These are phyloP conservation scores for Pisolithus marmoratus DNA, from an alignment of 768 basidiomycete genomes.

Conservation along the genomic window DNA sequence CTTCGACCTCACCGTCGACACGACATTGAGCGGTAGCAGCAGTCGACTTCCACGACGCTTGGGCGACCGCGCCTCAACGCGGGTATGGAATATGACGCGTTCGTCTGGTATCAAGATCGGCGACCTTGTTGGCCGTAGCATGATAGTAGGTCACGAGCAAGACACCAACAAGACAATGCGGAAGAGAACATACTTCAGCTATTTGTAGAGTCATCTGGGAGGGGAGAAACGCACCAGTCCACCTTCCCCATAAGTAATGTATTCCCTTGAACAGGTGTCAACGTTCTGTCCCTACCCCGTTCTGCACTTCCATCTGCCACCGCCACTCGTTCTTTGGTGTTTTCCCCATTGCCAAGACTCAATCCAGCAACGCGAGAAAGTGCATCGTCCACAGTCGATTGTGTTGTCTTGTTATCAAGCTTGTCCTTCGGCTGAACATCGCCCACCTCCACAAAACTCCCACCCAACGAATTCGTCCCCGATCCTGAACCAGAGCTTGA, in stretches of 20 bases:
- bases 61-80: constrained; percentile 48
- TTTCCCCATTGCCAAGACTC: not conserved
- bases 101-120: constrained; percentile 42
- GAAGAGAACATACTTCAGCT: not conserved
- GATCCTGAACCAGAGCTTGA: constrained; percentile 25
- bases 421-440: not conserved
- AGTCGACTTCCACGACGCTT: constrained; percentile 55
- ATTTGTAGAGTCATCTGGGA: not conserved
- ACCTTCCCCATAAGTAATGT: constrained; percentile 25
- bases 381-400: not conserved
- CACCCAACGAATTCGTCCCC: constrained; percentile 44
- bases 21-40: constrained; percentile 43
- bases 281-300: constrained; percentile 47
- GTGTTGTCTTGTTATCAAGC: not conserved
- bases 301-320: constrained; percentile 26
- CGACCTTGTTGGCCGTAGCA: constrained; percentile 18
- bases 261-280: constrained; percentile 52
- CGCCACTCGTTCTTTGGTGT: constrained; percentile 14
- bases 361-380: not conserved
- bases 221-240: constrained; percentile 38
- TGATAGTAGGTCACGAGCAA: not conserved
- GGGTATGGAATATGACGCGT: constrained; percentile 42
- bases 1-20: constrained; percentile 43
- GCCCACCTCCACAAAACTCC: constrained; percentile 36
- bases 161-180: not conserved